These are phyloP conservation scores for Albophoma yamanashiensis DNA, from an alignment of 2,329 filamentous ascomycete genomes.

Conservation along the genomic window DNA sequence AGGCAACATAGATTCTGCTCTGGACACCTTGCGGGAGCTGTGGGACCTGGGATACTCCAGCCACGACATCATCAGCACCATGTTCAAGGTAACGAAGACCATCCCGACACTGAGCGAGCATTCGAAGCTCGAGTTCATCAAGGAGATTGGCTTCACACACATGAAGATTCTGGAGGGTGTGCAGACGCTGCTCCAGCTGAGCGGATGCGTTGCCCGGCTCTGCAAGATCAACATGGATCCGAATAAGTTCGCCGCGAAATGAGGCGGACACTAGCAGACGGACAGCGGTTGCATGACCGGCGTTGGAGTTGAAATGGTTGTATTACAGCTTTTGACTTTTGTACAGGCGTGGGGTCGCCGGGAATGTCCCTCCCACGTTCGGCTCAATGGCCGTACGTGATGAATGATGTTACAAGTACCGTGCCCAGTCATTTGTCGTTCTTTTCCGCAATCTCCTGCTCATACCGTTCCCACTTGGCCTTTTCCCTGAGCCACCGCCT, in stretches of 20 bases:
- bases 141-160: constrained; percentile 96
- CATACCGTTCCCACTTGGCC: constrained; percentile 58
- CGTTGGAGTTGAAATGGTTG: constrained; percentile 17
- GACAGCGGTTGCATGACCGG: constrained; percentile 7
- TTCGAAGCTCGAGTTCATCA: constrained; percentile 93
- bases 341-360: not conserved
- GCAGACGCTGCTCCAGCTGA: constrained; percentile 87
- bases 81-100: constrained; percentile 98
- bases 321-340: not conserved
- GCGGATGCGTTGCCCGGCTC: constrained; percentile 81
- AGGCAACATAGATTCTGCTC: constrained; percentile 75
- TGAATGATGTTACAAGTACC: not conserved
- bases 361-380: not conserved
- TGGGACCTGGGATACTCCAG: constrained; percentile 97
- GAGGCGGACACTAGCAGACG: constrained; percentile 5
- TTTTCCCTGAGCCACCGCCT: constrained; percentile 52
- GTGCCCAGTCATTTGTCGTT: constrained; percentile 19
- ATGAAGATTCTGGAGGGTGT: constrained; percentile 99
- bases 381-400: not conserved
- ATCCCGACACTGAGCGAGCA: constrained; percentile 88
- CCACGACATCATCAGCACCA: constrained; percentile 97
- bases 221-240: constrained; percentile 97
- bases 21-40: constrained; percentile 79
- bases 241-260: constrained; percentile 54
- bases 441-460: constrained; percentile 44